phyloP scores from a whole-genome alignment of 768 basidiomycete genomes.

The Cystoderma amianthinum region DNA sequence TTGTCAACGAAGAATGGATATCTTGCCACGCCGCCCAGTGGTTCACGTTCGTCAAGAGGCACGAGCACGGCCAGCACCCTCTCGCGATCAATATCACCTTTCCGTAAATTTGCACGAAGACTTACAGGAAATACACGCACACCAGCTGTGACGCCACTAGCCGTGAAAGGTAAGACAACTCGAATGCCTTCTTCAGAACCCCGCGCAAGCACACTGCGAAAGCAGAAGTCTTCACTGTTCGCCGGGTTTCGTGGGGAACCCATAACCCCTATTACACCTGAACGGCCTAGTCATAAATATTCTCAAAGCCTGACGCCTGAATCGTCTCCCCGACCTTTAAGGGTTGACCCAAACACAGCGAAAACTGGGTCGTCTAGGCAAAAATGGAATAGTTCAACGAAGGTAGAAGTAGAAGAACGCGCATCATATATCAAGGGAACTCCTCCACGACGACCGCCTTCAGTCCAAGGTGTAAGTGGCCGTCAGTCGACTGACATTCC shows the following conservation, averaged over 20 bases:
- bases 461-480: constrained; percentile 32
- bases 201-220: constrained; percentile 26
- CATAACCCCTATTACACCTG: constrained; percentile 44
- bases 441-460: constrained; percentile 45
- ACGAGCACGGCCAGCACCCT: constrained; percentile 48
- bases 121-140: constrained; percentile 40
- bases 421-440: constrained; percentile 37
- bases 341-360: constrained; percentile 25
- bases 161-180: constrained; percentile 33
- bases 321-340: constrained; percentile 44
- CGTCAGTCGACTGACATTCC: constrained; percentile 27
- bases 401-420: constrained; percentile 50
- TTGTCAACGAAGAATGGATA: constrained; percentile 49
- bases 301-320: constrained; percentile 69
- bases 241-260: constrained; percentile 34
- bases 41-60: constrained; percentile 31
- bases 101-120: constrained; percentile 71
- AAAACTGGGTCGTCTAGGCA: constrained; percentile 36
- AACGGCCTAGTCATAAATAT: constrained; percentile 58
- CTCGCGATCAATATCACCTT: constrained; percentile 74
- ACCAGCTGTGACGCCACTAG: constrained; percentile 38
- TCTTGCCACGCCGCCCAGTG: constrained; percentile 59
- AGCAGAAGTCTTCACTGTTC: constrained; percentile 63
- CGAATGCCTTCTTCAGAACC: constrained; percentile 54
- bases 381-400: constrained; percentile 80